Evolutionary conservation across 139 green algal genomes (phyloP).

Genomic region (Pleodorina starrii): DNA sequence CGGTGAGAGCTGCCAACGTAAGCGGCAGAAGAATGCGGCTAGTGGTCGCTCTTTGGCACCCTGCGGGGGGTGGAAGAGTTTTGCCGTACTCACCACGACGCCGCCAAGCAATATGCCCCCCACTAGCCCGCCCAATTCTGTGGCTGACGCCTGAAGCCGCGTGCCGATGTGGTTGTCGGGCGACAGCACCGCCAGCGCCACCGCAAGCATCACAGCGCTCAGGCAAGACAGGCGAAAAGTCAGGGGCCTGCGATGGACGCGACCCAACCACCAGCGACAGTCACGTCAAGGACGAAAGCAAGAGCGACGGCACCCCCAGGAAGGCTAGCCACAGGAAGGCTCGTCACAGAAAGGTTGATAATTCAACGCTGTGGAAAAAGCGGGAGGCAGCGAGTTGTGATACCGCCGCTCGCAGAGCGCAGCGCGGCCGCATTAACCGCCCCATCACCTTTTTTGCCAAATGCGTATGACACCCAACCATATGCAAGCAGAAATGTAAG

Average conservation of each 20-base stretch:
- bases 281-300: not conserved
- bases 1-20: no score
- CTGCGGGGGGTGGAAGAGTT: no score
- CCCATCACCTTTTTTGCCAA: no score
- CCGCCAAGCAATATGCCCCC: not conserved
- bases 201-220: not conserved
- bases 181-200: not conserved
- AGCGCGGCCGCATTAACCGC: not conserved
- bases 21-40: no score
- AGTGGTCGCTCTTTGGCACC: no score
- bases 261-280: not conserved
- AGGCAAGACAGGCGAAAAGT: conserved; percentile 18
- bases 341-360: not conserved
- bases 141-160: not conserved
- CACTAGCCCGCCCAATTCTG: not conserved
- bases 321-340: not conserved
- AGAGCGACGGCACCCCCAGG: not conserved
- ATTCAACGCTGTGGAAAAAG: no score
- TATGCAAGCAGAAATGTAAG: no score
- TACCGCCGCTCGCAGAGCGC: not conserved
- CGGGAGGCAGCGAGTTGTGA: not conserved
- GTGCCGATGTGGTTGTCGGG: conserved; percentile 35
- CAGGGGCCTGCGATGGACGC: not conserved
- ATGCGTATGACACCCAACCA: no score
- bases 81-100: conserved; percentile 1